Conservation (phyloP, 495 filamentous ascomycete genomes). For the Aspergillus baeticus region DNA sequence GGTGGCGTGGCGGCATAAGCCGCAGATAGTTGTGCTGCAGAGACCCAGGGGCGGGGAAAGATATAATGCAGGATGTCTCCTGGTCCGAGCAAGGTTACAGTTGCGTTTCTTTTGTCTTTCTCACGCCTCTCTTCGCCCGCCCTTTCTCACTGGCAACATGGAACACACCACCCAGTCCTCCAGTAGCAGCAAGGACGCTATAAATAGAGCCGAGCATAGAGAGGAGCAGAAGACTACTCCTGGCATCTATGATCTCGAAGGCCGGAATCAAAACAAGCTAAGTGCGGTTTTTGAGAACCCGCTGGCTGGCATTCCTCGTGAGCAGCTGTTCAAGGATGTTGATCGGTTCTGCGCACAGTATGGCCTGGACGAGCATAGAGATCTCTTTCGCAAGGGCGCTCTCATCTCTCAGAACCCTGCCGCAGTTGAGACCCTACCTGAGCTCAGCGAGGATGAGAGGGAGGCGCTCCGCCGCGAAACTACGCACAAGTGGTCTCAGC, state of each 20-base stretch:
- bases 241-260: conserved; percentile 7
- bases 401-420: conserved; percentile 50
- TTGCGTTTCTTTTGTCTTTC: not conserved
- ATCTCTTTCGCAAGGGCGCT: conserved; percentile 52
- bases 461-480: conserved; percentile 43
- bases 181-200: not conserved
- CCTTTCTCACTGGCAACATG: not conserved
- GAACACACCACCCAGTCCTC: not conserved
- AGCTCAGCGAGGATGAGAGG: conserved; percentile 47
- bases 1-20: not conserved
- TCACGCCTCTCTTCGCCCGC: not conserved
- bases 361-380: conserved; percentile 41
- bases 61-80: not conserved
- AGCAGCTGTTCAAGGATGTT: conserved; percentile 48
- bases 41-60: not conserved
- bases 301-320: conserved; percentile 45
- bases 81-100: not conserved
- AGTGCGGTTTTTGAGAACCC: conserved; percentile 46
- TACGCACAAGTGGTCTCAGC: conserved; percentile 57
- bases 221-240: not conserved
- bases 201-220: not conserved
- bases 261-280: conserved; percentile 1
- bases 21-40: not conserved
- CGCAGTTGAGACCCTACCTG: conserved; percentile 35
- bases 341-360: conserved; percentile 47